Evolutionary conservation across 768 basidiomycete species (phyloP).

Genomic region (Lenzites betulinus): DNA sequence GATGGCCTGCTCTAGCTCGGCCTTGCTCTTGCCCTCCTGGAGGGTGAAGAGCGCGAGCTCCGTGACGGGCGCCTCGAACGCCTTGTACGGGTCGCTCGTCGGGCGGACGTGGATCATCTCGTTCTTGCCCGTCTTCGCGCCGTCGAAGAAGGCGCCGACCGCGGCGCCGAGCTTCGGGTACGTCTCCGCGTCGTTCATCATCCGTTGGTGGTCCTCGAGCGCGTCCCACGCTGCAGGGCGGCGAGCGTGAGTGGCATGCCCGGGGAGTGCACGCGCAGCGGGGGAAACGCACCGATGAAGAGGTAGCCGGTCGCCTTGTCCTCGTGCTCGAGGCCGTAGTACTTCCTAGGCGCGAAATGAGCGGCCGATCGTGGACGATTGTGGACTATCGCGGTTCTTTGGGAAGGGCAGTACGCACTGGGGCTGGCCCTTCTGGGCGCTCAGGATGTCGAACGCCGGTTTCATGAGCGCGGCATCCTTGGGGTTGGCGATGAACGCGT

Average conservation of each 20-base stretch:
- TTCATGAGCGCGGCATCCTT: constrained; percentile 16
- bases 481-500: constrained; percentile 19
- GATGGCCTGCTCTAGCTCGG: constrained; percentile 3
- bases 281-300: constrained; percentile 11
- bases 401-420: neutral
- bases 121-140: neutral
- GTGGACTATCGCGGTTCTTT: neutral
- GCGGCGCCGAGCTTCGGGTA: constrained; percentile 13
- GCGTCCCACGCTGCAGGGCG: constrained; percentile 17
- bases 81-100: constrained; percentile 11
- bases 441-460: constrained; percentile 18
- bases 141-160: neutral
- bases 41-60: constrained; percentile 13
- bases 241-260: neutral
- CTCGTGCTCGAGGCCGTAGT: constrained; percentile 21
- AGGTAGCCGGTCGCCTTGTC: constrained; percentile 19
- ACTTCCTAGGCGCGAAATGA: constrained; percentile 10
- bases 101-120: constrained; percentile 10
- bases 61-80: constrained; percentile 15
- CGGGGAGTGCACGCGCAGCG: too few relatives aligned
- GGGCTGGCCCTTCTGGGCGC: constrained; percentile 13
- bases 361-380: neutral
- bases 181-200: constrained; percentile 15
- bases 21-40: constrained; percentile 8
- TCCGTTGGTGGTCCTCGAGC: constrained; percentile 12